Base-by-base conservation (phyloP, 2,329 filamentous ascomycete genomes). In the Pseudogymnoascus sp. region DNA sequence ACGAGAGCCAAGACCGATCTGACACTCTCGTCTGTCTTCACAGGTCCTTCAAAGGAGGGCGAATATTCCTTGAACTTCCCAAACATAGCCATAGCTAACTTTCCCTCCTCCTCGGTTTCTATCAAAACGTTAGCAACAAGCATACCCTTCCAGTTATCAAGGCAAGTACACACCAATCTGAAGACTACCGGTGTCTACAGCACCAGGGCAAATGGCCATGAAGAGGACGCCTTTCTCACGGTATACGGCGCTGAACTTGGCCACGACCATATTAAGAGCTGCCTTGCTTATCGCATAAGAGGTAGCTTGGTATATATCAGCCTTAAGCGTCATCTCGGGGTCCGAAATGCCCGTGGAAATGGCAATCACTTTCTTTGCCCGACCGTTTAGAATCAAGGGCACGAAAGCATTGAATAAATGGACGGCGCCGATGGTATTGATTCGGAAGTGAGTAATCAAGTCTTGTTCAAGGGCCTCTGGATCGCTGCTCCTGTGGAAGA, bases 231-330 rank as follows among this genome's bases (percentile, higher is more conserved):
- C 82, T 0, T 83, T 73, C 33, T 77, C 73, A 44, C 73, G 73
- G 66, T 81, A 83, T 65, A 79, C 70, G 0, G 77, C 78, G 63
- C 74, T 78, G 69, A 78, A 85, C 71, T 86, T 86, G 67, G 80
- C 79, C 1, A 82, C 71, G 1, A 76, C 75, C n/a, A 79, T 70
- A 67, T 86, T 86, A 38, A 82, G 26, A 0, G 79, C 84, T 0
- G 77, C 81, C 69, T 85, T 83, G 70, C 74, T 79, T 29, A 77
- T 76, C 0, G 80, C 65, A 66, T 86, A 86, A 0, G 78, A 69
- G 0, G 72, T 65, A 0, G 68, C 67, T 1, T 72, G 60, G 0
- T 73, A 71, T 44, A 84, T 66, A 0, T 76, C 74, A 26, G 68
- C 70, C 0, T 78, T 64, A 16, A 72, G 74, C 63, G 74, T 76